These are phyloP conservation scores for Neonectria ditissima DNA, from an alignment of 2,329 filamentous ascomycete species.

Conservation along the genomic window DNA sequence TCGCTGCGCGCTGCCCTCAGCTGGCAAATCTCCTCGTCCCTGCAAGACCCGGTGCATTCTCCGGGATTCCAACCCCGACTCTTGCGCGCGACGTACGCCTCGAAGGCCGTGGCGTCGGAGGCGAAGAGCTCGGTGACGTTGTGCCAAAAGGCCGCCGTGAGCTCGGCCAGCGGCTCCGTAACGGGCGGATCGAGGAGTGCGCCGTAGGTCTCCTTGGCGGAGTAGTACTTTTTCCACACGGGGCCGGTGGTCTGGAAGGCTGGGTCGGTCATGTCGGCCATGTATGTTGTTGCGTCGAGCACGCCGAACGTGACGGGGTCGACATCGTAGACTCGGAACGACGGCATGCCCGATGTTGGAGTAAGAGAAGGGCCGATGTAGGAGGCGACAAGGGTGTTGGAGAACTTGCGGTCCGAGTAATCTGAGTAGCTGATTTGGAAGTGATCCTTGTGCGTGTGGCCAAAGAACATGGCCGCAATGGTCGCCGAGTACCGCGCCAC, in stretches of 20 bases:
- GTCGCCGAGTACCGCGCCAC: constrained; percentile 65
- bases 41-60: constrained; percentile 58
- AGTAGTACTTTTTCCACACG: constrained; percentile 67
- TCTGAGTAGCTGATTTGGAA: constrained; percentile 67
- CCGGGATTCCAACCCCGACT: constrained; percentile 58
- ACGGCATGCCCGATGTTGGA: constrained; percentile 65
- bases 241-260: constrained; percentile 59
- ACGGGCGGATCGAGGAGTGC: constrained; percentile 56
- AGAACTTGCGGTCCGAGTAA: constrained; percentile 55
- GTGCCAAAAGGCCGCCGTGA: constrained; percentile 71
- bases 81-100: constrained; percentile 60
- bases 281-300: constrained; percentile 65
- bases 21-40: constrained; percentile 61
- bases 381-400: constrained; percentile 61
- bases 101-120: constrained; percentile 56
- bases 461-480: constrained; percentile 68
- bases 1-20: constrained; percentile 64
- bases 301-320: constrained; percentile 68
- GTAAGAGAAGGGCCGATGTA: constrained; percentile 67
- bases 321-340: constrained; percentile 69
- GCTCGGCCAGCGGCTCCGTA: constrained; percentile 53
- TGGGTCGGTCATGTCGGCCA: constrained; percentile 61
- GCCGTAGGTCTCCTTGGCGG: constrained; percentile 66
- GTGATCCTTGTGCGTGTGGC: constrained; percentile 68
- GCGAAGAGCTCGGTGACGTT: constrained; percentile 64